phyloP scores from a whole-genome alignment of 805 yeast genomes.

The Candida pseudoglaebosa region DNA sequence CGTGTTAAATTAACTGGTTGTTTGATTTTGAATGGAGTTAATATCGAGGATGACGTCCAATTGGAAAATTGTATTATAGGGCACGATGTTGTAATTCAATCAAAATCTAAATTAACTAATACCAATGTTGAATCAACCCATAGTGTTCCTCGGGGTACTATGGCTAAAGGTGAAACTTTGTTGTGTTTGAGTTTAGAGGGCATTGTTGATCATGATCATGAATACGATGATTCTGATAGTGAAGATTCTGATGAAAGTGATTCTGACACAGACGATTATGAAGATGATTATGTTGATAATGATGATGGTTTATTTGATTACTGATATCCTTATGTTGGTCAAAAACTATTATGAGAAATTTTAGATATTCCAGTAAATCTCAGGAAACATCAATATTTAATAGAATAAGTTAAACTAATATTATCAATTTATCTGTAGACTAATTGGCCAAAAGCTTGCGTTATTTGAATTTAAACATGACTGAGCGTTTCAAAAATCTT shows the following conservation, averaged over 20 bases:
- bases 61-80: constrained; percentile 90
- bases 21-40: constrained; percentile 66
- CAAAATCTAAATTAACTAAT: constrained; percentile 63
- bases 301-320: constrained; percentile 48
- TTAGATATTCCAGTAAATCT: no score
- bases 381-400: no score
- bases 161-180: constrained; percentile 57
- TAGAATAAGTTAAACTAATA: no score
- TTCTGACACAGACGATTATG: constrained; percentile 33
- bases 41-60: constrained; percentile 71
- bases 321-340: no score
- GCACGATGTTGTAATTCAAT: constrained; percentile 54
- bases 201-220: constrained; percentile 30
- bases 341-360: no score
- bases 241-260: constrained; percentile 33
- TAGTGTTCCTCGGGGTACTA: constrained; percentile 55
- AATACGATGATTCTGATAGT: constrained; percentile 26
- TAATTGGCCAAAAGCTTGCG: no score
- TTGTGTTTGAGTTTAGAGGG: constrained; percentile 41
- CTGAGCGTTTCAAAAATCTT: no score
- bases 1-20: constrained; percentile 88
- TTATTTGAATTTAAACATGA: no score
- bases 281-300: constrained; percentile 54
- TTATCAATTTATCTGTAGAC: no score
- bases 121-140: constrained; percentile 85